Evolutionary conservation across 225 moss, liverwort and hornwort genomes (phyloP).

Genomic region (Pseudoscleropodium purum): DNA sequence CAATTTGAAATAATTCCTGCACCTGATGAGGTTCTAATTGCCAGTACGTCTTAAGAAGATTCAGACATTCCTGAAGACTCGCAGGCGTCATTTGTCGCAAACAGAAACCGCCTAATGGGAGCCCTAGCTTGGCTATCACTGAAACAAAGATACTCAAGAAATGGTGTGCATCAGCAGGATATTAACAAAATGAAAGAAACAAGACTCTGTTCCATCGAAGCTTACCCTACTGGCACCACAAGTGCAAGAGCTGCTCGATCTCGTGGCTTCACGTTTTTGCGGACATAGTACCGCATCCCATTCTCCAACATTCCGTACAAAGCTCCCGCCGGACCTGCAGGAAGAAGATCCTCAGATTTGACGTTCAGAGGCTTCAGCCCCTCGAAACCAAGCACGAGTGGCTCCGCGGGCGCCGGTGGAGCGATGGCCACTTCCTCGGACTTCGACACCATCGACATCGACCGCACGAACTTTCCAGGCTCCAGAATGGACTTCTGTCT

Average conservation of each 20-base stretch:
- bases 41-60: neutral
- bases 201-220: neutral
- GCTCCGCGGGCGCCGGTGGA: neutral
- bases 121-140: neutral
- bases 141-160: neutral
- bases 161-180: neutral
- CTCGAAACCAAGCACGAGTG: conserved; percentile 37
- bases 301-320: conserved; percentile 49
- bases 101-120: neutral
- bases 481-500: conserved; percentile 4
- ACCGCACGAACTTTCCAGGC: neutral
- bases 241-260: conserved; percentile 66
- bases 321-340: conserved; percentile 36
- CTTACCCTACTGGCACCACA: conserved; percentile 60
- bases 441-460: conserved; percentile 6
- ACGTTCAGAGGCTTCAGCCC: conserved; percentile 42
- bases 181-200: neutral
- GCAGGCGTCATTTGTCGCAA: neutral
- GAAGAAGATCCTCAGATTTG: conserved; percentile 53
- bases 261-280: conserved; percentile 59
- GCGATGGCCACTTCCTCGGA: conserved; percentile 8
- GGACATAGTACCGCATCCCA: conserved; percentile 61
- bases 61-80: neutral
- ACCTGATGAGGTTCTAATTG: neutral
- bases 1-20: neutral